These are phyloP conservation scores for Suillus luteus DNA, from an alignment of 768 basidiomycete species.

Conservation along the genomic window DNA sequence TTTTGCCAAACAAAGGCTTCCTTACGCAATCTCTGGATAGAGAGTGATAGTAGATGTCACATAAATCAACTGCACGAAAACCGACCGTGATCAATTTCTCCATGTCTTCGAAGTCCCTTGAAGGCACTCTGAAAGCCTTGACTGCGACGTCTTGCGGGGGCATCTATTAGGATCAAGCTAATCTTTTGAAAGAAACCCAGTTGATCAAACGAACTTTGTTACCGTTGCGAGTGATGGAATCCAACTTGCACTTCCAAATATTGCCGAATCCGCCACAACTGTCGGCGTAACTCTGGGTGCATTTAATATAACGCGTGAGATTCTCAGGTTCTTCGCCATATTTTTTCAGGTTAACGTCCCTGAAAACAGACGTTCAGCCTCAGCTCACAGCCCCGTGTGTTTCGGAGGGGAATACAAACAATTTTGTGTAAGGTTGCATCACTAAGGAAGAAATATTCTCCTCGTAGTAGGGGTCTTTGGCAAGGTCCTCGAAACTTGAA, in stretches of 20 bases:
- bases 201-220: neutral
- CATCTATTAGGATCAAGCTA: neutral
- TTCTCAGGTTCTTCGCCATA: neutral
- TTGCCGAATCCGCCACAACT: neutral
- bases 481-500: neutral
- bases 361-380: neutral
- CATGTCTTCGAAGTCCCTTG: neutral
- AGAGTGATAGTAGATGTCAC: neutral
- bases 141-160: neutral
- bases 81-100: neutral
- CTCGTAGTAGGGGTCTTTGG: neutral
- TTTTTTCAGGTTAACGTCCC: neutral
- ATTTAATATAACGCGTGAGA: neutral
- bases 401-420: neutral
- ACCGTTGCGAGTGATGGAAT: neutral
- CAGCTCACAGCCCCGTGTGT: neutral
- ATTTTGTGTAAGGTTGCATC: neutral
- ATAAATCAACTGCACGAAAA: neutral
- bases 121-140: neutral
- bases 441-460: neutral
- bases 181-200: neutral
- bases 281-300: neutral
- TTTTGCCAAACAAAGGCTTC: constrained; percentile 24
- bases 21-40: constrained; percentile 18
- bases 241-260: neutral